Evolutionary conservation across 2,329 filamentous ascomycete species (phyloP), one percentile per base, ranked within the genome.

Genomic region (Kalmusia sp.): DNA sequence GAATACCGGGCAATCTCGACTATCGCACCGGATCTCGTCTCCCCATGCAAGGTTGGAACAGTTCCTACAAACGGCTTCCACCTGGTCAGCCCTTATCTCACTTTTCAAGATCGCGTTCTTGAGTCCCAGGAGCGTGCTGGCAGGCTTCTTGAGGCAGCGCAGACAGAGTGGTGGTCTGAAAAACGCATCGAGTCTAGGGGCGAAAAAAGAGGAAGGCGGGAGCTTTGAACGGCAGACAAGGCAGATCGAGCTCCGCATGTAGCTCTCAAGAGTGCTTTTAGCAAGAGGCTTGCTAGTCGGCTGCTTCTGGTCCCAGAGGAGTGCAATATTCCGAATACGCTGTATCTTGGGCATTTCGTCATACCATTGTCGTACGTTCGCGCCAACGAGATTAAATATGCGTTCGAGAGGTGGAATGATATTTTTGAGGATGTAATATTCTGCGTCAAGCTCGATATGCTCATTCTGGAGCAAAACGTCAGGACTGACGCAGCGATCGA

Each of bases 341-440:
- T 92, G 90, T 17, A 95, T 82, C 72, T 96, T 96, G 39, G 93
- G 93, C 92, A 98, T 96, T 75, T 97, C 92, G 58, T 96, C 92
- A 68, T 92, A 98, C 95, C 95, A 99, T 54, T 86, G 84, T 15
- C 90, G 80, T 0, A 98, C 90, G 70, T 95, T 96, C 27, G 92
- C 95, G 6, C 95, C 95, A 2, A 98, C 90, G 2, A 99, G 87
- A 67, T 95, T 96, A 79, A 99, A 97, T 60, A 99, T 97, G 24
- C 95, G 88, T 74, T 98, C 93, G 0, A 99, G 82, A 0, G 95
- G 95, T 5, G 95, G 95, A 44, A 99, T 96, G 7, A 99, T 71
- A 70, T 97, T 98, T 78, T 97, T 98, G 15, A 84, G 86, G 66
- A 99, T 98, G 78, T 99, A 99, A 76, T 99, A 99, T 63, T 97